phyloP scores from a whole-genome alignment of 257 asterid genomes.

The Solanum paucissectum region DNA sequence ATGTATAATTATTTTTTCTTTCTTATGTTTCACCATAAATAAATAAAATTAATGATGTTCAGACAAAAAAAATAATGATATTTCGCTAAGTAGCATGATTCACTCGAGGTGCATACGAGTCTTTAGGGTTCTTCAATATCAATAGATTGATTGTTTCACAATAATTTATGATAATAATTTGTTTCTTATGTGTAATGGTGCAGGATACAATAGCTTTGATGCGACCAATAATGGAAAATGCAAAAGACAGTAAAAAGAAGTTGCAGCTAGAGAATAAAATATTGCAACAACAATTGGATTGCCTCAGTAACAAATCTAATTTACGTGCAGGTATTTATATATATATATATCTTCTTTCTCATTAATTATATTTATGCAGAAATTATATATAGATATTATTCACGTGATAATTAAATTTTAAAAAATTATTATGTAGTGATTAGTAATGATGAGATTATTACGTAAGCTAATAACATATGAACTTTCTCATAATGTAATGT shows the following conservation, averaged over 20 bases:
- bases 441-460: neutral
- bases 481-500: neutral
- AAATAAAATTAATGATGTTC: no score
- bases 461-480: neutral
- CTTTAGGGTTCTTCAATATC: neutral
- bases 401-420: neutral
- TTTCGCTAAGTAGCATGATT: neutral
- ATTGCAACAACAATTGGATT: neutral
- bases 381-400: neutral
- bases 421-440: neutral
- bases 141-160: neutral
- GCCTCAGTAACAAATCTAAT: neutral
- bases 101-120: neutral
- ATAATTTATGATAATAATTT: neutral
- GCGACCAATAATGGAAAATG: neutral
- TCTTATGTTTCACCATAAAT: neutral
- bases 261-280: neutral
- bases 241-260: neutral
- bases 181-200: neutral
- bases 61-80: neutral
- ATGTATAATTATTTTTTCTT: neutral
- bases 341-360: neutral
- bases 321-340: neutral
- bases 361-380: neutral
- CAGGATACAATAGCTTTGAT: conserved; percentile 5